Conservation (phyloP, 257 asterid species). For the Ballota nigra region DNA sequence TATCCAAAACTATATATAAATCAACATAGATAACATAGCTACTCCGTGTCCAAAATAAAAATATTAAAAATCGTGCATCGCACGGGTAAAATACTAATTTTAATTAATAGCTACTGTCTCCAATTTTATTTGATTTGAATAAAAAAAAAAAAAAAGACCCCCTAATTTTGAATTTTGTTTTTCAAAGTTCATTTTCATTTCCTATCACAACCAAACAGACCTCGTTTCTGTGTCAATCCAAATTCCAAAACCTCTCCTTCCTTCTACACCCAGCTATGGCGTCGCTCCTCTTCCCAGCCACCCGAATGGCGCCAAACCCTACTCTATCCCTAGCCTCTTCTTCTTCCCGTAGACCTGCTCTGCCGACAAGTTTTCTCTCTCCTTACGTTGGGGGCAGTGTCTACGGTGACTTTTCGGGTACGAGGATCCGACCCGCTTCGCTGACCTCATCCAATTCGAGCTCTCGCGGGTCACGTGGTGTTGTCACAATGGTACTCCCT, state of each 20-base stretch:
- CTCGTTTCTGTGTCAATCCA: conserved; percentile 5
- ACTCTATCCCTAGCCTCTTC: conserved; percentile 25
- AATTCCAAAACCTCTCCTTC: conserved; percentile 9
- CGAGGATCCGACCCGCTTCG: conserved; percentile 58
- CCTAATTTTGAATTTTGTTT: background rate
- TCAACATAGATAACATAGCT: too few species aligned
- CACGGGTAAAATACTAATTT: too few species aligned
- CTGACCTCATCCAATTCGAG: conserved; percentile 39
- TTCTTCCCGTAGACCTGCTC: conserved; percentile 32
- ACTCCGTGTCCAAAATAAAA: too few species aligned
- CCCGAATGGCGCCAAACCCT: conserved; percentile 37
- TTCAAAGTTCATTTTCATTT: background rate
- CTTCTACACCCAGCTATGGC: conserved; percentile 38
- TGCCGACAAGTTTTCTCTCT: conserved; percentile 49
- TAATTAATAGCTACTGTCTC: too few species aligned
- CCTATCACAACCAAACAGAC: background rate
- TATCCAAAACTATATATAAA: too few species aligned
- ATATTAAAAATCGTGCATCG: too few species aligned
- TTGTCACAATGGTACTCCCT: conserved; percentile 69
- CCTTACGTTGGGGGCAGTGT: conserved; percentile 52
- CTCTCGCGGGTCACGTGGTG: conserved; percentile 59
- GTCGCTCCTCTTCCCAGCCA: conserved; percentile 48
- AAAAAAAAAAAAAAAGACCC: too few species aligned
- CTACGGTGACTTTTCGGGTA: conserved; percentile 60
- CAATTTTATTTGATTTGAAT: too few species aligned